Evolutionary conservation across 768 basidiomycete species (phyloP).

Genomic region (Floccularia luteovirens): DNA sequence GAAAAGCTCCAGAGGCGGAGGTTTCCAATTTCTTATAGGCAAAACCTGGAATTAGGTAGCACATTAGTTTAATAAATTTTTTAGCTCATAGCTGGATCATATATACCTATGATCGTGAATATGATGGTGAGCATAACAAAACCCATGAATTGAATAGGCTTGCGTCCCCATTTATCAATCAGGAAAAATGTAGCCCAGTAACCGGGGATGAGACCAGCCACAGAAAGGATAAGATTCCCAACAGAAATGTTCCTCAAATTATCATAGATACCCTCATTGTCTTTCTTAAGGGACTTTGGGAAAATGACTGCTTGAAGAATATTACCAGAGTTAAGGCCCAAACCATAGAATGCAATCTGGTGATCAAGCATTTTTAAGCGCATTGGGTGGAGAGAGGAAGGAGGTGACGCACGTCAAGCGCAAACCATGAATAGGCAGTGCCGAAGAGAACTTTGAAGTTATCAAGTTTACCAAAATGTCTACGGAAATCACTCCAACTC

Average conservation of each 20-base stretch:
- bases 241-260: slow-evolving; percentile 58
- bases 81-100: slow-evolving; percentile 9
- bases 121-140: slow-evolving; percentile 59
- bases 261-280: slow-evolving; percentile 37
- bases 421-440: slow-evolving; percentile 82
- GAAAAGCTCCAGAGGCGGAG: slow-evolving; percentile 53
- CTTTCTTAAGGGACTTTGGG: slow-evolving; percentile 34
- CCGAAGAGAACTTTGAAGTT: slow-evolving; percentile 79
- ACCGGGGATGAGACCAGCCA: slow-evolving; percentile 76
- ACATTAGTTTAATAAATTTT: background rate
- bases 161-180: slow-evolving; percentile 76
- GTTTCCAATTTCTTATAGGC: slow-evolving; percentile 51
- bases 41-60: slow-evolving; percentile 42
- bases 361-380: slow-evolving; percentile 3
- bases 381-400: background rate
- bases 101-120: slow-evolving; percentile 63
- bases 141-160: slow-evolving; percentile 75
- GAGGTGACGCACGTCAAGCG: slow-evolving; percentile 56
- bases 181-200: slow-evolving; percentile 59
- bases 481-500: slow-evolving; percentile 54
- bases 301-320: slow-evolving; percentile 73
- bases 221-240: slow-evolving; percentile 71
- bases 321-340: slow-evolving; percentile 76
- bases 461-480: slow-evolving; percentile 64
- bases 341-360: slow-evolving; percentile 82